phyloP scores from a whole-genome alignment of 495 filamentous ascomycete species.

The Patellaria atrata region DNA sequence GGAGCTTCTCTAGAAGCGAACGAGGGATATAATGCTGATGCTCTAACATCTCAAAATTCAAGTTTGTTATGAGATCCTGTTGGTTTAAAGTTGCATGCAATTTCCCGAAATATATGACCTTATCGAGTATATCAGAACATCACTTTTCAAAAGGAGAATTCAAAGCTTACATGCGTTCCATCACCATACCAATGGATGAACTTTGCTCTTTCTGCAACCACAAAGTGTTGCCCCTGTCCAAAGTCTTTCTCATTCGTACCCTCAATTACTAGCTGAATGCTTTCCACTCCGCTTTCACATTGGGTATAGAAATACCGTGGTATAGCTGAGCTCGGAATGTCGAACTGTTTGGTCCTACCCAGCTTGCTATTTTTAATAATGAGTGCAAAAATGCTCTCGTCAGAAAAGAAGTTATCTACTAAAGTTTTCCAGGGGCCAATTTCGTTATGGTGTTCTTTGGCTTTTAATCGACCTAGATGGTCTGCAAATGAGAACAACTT shows the following conservation, averaged over 20 bases:
- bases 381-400: constrained; percentile 50
- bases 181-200: constrained; percentile 26
- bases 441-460: constrained; percentile 30
- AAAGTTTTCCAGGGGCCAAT: constrained; percentile 59
- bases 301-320: constrained; percentile 71
- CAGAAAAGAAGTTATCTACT: constrained; percentile 62
- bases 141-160: constrained; percentile 3
- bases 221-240: constrained; percentile 12
- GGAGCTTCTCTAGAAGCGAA: constrained; percentile 16
- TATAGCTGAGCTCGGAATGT: constrained; percentile 59
- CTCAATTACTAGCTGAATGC: constrained; percentile 63
- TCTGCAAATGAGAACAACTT: constrained; percentile 57
- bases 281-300: constrained; percentile 66
- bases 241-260: constrained; percentile 28
- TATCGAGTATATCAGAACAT: constrained; percentile 6
- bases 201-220: constrained; percentile 19
- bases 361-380: constrained; percentile 34
- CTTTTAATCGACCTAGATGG: constrained; percentile 45
- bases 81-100: constrained; percentile 22
- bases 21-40: constrained; percentile 22
- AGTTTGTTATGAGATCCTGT: constrained; percentile 21
- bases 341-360: constrained; percentile 52
- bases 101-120: constrained; percentile 19
- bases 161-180: constrained; percentile 21
- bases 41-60: constrained; percentile 21